Evolutionary conservation across 2,329 filamentous ascomycete species (phyloP).

Genomic region (Botrytis porri): DNA sequence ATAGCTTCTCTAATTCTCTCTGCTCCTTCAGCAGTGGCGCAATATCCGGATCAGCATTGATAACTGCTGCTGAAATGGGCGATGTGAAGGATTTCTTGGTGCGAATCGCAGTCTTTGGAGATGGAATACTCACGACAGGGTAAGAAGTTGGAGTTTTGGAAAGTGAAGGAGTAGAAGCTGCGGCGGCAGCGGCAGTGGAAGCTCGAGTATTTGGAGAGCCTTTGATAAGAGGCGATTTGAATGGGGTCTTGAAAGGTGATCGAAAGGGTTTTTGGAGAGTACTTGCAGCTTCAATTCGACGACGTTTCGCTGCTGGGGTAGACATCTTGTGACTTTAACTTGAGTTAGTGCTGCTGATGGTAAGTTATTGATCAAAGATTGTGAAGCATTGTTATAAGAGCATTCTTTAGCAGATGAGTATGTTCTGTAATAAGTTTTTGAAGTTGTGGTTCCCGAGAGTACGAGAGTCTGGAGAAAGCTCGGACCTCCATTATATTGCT

Average conservation of each 20-base stretch:
- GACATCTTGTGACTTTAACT: constrained; percentile 40
- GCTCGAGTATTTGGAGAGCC: constrained; percentile 22
- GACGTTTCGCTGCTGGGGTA: constrained; percentile 57
- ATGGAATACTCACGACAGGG: constrained; percentile 15
- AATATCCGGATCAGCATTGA: constrained; percentile 36
- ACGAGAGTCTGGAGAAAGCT: background rate
- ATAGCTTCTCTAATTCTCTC: constrained; percentile 37
- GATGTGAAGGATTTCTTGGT: constrained; percentile 30
- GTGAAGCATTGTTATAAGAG: constrained; percentile 23
- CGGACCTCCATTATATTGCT: background rate
- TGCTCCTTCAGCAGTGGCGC: constrained; percentile 36
- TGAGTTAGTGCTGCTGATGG: constrained; percentile 33
- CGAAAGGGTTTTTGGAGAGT: constrained; percentile 69
- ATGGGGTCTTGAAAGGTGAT: constrained; percentile 58
- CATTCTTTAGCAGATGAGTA: background rate
- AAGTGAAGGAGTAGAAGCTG: constrained; percentile 13
- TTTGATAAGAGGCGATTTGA: constrained; percentile 30
- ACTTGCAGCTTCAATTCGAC: constrained; percentile 57
- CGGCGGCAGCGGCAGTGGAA: constrained; percentile 8
- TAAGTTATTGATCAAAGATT: constrained; percentile 31
- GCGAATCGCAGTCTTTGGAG: constrained; percentile 17
- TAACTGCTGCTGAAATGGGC: constrained; percentile 38
- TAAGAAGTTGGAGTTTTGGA: constrained; percentile 12
- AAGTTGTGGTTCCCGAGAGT: background rate
- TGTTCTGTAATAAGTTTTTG: background rate